Evolutionary conservation across 257 asterid genomes (phyloP).

Genomic region (Solanum medicagineum): DNA sequence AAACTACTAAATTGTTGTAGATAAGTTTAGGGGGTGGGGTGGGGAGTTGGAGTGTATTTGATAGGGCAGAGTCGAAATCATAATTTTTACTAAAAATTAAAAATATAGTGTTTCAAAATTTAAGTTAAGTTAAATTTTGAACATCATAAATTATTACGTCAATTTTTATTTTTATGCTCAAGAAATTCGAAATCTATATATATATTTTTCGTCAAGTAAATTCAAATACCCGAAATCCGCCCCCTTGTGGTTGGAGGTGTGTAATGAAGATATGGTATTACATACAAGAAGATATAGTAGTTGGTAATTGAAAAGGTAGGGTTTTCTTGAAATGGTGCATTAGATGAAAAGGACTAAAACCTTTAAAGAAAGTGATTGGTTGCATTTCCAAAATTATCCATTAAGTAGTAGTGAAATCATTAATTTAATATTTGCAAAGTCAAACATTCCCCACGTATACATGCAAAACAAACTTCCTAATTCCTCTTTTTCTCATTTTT

Average conservation of each 20-base stretch:
- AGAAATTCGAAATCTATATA: no score
- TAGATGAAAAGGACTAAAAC: constrained; percentile 12
- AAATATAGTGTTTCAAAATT: no score
- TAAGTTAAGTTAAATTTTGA: no score
- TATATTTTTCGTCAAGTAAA: fast-evolving
- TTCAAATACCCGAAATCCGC: not conserved
- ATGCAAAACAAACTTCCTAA: constrained; percentile 5
- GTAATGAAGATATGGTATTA: not conserved
- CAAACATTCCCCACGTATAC: not conserved
- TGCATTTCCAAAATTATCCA: constrained; percentile 28
- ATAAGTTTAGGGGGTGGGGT: no score
- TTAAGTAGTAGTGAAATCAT: not conserved
- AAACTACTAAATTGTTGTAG: not conserved
- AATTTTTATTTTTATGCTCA: no score
- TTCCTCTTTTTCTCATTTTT: not conserved
- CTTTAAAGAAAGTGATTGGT: constrained; percentile 50
- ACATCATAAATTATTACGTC: no score
- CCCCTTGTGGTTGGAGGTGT: not conserved
- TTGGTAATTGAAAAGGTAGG: constrained; percentile 8
- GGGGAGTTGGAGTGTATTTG: not conserved
- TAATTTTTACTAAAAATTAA: no score
- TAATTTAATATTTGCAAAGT: not conserved
- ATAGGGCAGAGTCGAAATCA: no score
- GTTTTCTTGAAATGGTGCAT: constrained; percentile 23
- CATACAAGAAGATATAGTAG: constrained; percentile 10